Base-by-base conservation (phyloP, 345 rosid genomes). In the Hibiscus tridactylites region DNA sequence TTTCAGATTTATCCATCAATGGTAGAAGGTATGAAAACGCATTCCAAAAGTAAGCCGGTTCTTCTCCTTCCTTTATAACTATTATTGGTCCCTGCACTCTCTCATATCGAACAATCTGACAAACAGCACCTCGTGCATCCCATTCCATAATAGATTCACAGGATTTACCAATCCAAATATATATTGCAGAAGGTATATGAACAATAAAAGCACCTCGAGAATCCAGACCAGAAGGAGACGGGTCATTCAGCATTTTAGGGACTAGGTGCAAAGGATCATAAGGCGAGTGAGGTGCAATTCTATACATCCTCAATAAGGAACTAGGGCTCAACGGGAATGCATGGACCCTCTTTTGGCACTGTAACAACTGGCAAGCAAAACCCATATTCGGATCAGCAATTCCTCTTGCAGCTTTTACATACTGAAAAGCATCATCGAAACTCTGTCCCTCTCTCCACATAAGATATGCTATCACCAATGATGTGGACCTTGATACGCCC, bases 381-480 rank as follows among this genome's bases (percentile, higher is more conserved):
- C 99, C 99, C 99, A 96, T 91, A 78, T 96, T 96, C 28, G 98
- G 99, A 80, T 96, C 99, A 62, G 97, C 96, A 66, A 96, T 96
- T 65, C 97, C 96, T 79, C 99, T 86, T 0, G 98, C 99, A 37
- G 92, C 88, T 86, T 96, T 96, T 64, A 96, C 99, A 65, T 87
- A 88, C 83, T 88, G 98, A 82, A 96, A 92, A 31, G 99, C 99
- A 82, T 96, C 99, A 72, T 96, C 99, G 67, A 92, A 96, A 82
- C 95, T 92, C 88, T 86, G 98, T 71, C 98, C 98, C 79, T 96
- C 98, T 80, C 99, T 89, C 99, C 99, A 96, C 91, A 96, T 96
- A 42, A 80, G 90, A 83, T 96, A 96, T 24, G 99, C 99, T 54
- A 96, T 96, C 67, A 92, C 99, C 87, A 92, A 83, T 0, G 99